Evolutionary conservation across 345 rosid genomes (phyloP), one percentile per base, ranked within the genome.

Genomic region (Sisymbrium irio): DNA sequence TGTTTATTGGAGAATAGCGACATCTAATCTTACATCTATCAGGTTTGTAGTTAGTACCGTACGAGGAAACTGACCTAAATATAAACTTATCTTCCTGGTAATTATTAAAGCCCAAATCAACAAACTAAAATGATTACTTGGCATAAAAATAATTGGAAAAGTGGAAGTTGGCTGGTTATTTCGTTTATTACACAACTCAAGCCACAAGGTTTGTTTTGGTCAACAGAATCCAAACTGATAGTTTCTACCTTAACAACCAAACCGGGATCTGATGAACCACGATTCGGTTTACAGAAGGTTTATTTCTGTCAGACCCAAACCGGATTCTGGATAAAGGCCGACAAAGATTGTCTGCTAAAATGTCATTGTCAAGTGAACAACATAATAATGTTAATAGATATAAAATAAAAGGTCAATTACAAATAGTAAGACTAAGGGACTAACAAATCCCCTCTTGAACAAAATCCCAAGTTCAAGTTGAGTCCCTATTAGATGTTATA

Each of bases 31-130:
- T 7, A 71, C 36, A 20, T 39, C 69, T 54, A 30, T 41, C 42
- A 18, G 19, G 35, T 30, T 50, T 54, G 18, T 60, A 12, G 49
- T 68, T 35, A 61, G 59, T 37, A 54, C 65, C 66, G 66, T 63
- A 70, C 71, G 71, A 69, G 54, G 66, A 69, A 63, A 69, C 61
- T 56, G 30, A 45, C 59, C 61, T 27, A 46, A 69, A 54, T n/a
- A 14, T 69, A 22, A 54, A 35, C 35, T 13, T 19, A 35, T 61
- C 49, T 51, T 68, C 12, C 69, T 41, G 74, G 63, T 50, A 51
- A n/a, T 76, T 51, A 42, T 6, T 14, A 50, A 28, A n/a, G 28
- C 59, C 35, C 46, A 4, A 32, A 3, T 28, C 58, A 57, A 28
- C 9, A 66, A 66, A 47, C 71, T 46, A 47, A 3, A n/a, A 8